Conservation (phyloP, 352 stramenopile species). For the Peronospora destructor region DNA sequence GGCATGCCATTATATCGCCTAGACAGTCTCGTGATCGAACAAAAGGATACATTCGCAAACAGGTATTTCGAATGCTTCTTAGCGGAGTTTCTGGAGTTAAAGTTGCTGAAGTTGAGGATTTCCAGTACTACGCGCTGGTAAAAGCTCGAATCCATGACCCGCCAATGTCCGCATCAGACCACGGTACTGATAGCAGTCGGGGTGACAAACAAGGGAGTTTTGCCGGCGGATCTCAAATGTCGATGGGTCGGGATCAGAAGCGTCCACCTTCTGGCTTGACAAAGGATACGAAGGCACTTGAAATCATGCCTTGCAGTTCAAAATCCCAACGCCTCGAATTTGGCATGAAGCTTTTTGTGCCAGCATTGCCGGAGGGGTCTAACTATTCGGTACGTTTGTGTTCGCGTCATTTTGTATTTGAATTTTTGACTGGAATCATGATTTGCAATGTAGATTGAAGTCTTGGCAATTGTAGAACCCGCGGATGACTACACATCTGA, state of each 20-base stretch:
- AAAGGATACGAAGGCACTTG: constrained; percentile 16
- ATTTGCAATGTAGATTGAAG: constrained; percentile 31
- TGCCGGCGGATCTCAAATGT: constrained; percentile 7
- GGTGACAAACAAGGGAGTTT: constrained; percentile 18
- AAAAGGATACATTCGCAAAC: constrained; percentile 39
- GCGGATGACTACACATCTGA: constrained; percentile 23
- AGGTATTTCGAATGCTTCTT: constrained; percentile 53
- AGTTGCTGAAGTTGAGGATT: constrained; percentile 44
- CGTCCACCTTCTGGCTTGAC: constrained; percentile 15
- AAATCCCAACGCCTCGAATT: constrained; percentile 43
- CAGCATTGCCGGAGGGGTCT: constrained; percentile 44
- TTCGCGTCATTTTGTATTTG: not conserved
- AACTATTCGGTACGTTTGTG: constrained; percentile 43
- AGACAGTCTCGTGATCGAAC: constrained; percentile 10
- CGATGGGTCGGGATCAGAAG: constrained; percentile 18
- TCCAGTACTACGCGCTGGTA: constrained; percentile 51
- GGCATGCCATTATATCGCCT: constrained; percentile 22
- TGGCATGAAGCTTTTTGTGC: constrained; percentile 56
- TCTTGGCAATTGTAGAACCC: constrained; percentile 34
- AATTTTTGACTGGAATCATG: not conserved
- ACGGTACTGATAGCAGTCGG: constrained; percentile 7
- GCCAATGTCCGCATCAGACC: not conserved
- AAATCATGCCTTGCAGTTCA: constrained; percentile 4
- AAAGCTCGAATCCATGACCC: constrained; percentile 7
- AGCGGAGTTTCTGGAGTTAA: constrained; percentile 40